Evolutionary conservation across 2,329 filamentous ascomycete genomes (phyloP).

Genomic region (Colletotrichum sp.): DNA sequence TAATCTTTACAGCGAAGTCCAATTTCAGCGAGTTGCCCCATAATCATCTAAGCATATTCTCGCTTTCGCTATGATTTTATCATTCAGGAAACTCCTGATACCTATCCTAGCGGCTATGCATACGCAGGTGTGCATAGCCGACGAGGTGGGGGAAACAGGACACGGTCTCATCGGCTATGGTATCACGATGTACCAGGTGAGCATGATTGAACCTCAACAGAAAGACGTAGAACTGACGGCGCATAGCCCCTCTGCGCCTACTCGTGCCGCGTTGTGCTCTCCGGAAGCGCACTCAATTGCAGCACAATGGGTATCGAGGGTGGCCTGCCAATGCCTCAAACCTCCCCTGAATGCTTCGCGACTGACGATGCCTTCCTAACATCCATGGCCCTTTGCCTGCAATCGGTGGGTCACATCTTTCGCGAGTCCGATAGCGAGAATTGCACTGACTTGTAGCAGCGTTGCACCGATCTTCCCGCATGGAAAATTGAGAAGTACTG

Average conservation of each 20-base stretch:
- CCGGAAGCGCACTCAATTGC: conserved; percentile 30
- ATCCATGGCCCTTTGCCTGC: conserved; percentile 38
- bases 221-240: background rate
- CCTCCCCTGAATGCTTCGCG: conserved; percentile 29
- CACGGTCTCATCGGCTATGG: conserved; percentile 38
- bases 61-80: background rate
- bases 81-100: background rate
- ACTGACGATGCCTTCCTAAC: conserved; percentile 31
- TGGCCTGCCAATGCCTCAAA: conserved; percentile 21
- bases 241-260: conserved; percentile 30
- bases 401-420: conserved; percentile 28
- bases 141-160: conserved; percentile 4
- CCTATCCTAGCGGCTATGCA: background rate
- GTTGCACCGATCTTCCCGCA: conserved; percentile 32
- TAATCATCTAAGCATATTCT: background rate
- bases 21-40: background rate
- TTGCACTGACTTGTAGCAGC: conserved; percentile 23
- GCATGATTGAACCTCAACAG: background rate
- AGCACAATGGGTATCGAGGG: background rate
- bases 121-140: background rate
- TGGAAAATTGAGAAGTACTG: conserved; percentile 29
- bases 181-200: conserved; percentile 38
- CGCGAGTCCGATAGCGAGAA: background rate
- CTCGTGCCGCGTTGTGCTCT: conserved; percentile 35
- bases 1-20: background rate